Evolutionary conservation across 805 yeast species (phyloP).

Genomic region (Pichia eremophila): DNA sequence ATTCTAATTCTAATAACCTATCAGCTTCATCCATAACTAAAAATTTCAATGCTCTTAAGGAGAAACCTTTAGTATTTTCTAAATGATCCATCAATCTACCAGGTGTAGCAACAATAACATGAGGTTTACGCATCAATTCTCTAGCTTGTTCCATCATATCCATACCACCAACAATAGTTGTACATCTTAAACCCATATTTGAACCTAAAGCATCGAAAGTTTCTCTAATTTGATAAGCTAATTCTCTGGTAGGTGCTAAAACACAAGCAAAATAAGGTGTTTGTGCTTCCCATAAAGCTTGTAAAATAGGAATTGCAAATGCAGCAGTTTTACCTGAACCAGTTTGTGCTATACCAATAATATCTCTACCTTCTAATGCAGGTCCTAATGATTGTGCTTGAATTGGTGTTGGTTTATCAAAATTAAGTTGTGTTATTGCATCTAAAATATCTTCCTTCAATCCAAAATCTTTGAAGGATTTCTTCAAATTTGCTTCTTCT

Average conservation of each 20-base stretch:
- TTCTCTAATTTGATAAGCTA: slow-evolving; percentile 83
- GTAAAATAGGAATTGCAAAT: slow-evolving; percentile 90
- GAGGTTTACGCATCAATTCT: slow-evolving; percentile 90
- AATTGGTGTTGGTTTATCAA: slow-evolving; percentile 82
- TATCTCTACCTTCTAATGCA: slow-evolving; percentile 83
- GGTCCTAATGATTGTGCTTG: slow-evolving; percentile 88
- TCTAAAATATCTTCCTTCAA: slow-evolving; percentile 72
- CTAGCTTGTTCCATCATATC: slow-evolving; percentile 97
- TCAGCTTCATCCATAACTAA: slow-evolving; percentile 97
- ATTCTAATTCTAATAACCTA: slow-evolving; percentile 88
- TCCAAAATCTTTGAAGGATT: slow-evolving; percentile 45
- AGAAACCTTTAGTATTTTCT: slow-evolving; percentile 86
- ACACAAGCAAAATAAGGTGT: slow-evolving; percentile 84
- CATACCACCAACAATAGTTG: slow-evolving; percentile 95
- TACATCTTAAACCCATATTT: slow-evolving; percentile 83
- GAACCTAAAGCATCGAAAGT: slow-evolving; percentile 92
- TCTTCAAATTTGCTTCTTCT: slow-evolving; percentile 7
- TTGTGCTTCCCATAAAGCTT: slow-evolving; percentile 83
- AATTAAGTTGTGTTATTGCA: slow-evolving; percentile 68
- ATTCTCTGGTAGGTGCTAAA: slow-evolving; percentile 76
- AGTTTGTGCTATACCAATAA: slow-evolving; percentile 93
- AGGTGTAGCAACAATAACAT: slow-evolving; percentile 91
- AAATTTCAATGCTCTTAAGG: slow-evolving; percentile 65
- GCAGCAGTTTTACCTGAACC: slow-evolving; percentile 99
- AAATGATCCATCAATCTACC: slow-evolving; percentile 83